Base-by-base conservation (phyloP, 2,329 filamentous ascomycete genomes). In the Ophiostoma sp. region DNA sequence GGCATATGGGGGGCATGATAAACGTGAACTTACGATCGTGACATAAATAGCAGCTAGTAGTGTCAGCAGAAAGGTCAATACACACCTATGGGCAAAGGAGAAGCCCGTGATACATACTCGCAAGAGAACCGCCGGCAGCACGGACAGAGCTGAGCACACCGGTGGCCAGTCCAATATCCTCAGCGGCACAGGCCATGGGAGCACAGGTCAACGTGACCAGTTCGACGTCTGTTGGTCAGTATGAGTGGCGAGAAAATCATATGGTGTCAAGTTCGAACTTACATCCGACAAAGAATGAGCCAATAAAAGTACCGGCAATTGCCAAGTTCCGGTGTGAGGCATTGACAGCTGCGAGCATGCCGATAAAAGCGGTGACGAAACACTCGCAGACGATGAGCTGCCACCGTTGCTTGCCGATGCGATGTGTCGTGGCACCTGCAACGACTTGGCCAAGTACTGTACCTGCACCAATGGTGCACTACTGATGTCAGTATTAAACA, bases 101-200 rank as follows among this genome's bases (percentile, higher is more conserved):
- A n/a, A n/a, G n/a, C n/a, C n/a, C n/a, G n/a, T n/a, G n/a, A n/a
- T n/a, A 64, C 61, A 11, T 64, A 64, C 61, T 64, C 3, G 61
- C 61, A 2, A 64, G 33, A 25, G 61, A 64, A 6, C 61, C 61
- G 7, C 61, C 36, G 17, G 61, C 61, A 15, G 61, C 61, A 42
- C 81, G 79, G 71, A 82, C 80, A 9, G 78, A 80, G 9, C 80
- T 80, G 2, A 80, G 79, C 25, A 82, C 72, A 28, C 81, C 81
- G 11, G 78, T 78, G 1, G 80, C 80, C 19, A 78, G 80, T 5
- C 81, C 81, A 36, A 83, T 78, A 63, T 75, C 74, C 59, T 81
- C 80, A 19, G 73, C 75, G 76, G 82, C 79, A 52, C 82, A 63
- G n/a, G 63, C 52, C 28, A 75, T 69, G 19, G 66, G 66, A 5